Conservation (phyloP, 108 stramenopile genomes). For the Nitzschia sp. region DNA sequence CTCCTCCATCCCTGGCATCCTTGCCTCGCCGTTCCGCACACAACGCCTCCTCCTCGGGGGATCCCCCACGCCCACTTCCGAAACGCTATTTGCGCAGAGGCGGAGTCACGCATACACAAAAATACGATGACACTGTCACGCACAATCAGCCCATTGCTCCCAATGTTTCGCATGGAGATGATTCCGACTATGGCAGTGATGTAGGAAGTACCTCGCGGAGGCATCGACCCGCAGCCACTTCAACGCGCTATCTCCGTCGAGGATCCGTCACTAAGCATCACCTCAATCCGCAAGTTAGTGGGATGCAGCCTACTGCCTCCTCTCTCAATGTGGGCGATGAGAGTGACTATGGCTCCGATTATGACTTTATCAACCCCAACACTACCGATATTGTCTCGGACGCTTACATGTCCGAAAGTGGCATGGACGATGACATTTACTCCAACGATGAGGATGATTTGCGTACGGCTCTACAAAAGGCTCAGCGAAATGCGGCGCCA, state of each 20-base stretch:
- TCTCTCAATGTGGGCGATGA: not conserved
- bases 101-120: not conserved
- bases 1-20: not conserved
- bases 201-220: not conserved
- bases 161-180: not conserved
- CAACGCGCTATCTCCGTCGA: conserved; percentile 5
- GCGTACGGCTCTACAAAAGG: no score
- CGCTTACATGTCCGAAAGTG: not conserved
- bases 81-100: not conserved
- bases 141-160: not conserved
- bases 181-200: not conserved
- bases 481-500: no score
- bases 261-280: conserved; percentile 19
- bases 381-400: conserved; percentile 3
- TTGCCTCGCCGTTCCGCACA: not conserved
- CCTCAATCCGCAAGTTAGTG: not conserved
- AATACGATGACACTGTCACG: not conserved
- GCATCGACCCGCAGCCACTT: not conserved
- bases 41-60: not conserved
- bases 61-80: not conserved
- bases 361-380: conserved; percentile 4
- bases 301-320: conserved; percentile 5
- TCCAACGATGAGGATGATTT: no score
- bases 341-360: conserved; percentile 5
- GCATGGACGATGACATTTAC: not conserved